These are phyloP conservation scores for Fusarium drepaniforme DNA, from an alignment of 2,329 filamentous ascomycete species.

Conservation along the genomic window DNA sequence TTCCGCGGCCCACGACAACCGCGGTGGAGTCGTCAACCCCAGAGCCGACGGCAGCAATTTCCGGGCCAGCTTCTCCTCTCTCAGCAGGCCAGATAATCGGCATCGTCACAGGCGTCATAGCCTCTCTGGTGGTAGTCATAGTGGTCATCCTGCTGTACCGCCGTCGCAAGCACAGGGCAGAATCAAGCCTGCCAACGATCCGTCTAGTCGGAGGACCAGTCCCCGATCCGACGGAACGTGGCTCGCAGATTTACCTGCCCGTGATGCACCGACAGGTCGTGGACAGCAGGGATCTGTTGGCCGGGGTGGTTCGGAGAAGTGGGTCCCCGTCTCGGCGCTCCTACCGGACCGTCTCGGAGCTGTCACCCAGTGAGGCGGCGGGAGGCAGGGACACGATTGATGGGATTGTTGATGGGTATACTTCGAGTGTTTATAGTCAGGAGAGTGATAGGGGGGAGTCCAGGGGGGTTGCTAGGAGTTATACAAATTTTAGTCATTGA, in stretches of 20 bases:
- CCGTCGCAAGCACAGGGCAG: not conserved
- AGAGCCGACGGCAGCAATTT: not conserved
- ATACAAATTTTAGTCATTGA: not conserved
- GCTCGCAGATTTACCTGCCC: not conserved
- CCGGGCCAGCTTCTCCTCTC: not conserved
- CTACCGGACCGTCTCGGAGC: not conserved
- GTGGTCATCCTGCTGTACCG: not conserved
- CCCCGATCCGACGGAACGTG: not conserved
- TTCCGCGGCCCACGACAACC: not conserved
- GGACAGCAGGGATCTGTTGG: not conserved
- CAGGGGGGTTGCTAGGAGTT: not conserved
- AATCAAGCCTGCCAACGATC: not conserved
- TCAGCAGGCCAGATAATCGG: constrained; percentile 1
- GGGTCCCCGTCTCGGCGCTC: not conserved
- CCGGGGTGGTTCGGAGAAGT: not conserved
- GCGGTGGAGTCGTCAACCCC: not conserved
- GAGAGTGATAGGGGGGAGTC: not conserved
- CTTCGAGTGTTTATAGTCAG: constrained; percentile 6
- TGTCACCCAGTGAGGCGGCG: not conserved
- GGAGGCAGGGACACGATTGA: not conserved
- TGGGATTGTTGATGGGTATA: not conserved
- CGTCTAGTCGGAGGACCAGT: not conserved
- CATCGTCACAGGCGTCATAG: not conserved
- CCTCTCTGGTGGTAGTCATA: not conserved
- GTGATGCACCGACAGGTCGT: not conserved